Percentiles rank a stretch among this genome's conserved stretches.
Conservation (phyloP, 2,329 filamentous ascomycete species). For the Neopestalotiopsis sp. region DNA sequence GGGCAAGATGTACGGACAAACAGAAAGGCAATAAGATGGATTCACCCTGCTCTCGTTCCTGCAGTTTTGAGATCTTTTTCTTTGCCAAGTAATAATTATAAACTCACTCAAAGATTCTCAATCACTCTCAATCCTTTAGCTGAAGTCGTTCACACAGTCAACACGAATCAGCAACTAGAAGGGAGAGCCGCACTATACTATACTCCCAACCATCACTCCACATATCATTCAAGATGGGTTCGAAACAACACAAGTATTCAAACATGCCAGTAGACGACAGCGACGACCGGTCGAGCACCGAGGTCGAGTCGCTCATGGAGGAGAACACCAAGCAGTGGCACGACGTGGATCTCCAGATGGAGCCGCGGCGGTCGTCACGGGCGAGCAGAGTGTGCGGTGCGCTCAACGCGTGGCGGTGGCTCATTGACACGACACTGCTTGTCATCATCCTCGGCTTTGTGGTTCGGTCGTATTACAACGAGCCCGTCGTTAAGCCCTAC, state of each 20-base stretch:
- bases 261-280: slow-evolving; percentile 38
- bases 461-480: slow-evolving; percentile 33
- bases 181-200: background rate
- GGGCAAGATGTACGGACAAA: background rate
- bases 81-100: background rate
- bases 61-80: background rate
- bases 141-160: background rate
- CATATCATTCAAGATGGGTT: slow-evolving; percentile 26
- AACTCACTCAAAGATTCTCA: slow-evolving; percentile 7
- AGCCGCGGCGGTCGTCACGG: slow-evolving; percentile 27
- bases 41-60: background rate
- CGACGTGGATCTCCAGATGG: slow-evolving; percentile 30
- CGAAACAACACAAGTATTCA: slow-evolving; percentile 35
- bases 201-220: background rate
- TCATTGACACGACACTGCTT: slow-evolving; percentile 43
- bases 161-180: background rate
- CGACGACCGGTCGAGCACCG: slow-evolving; percentile 43
- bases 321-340: slow-evolving; percentile 40
- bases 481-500: slow-evolving; percentile 26
- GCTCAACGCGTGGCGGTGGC: slow-evolving; percentile 41
- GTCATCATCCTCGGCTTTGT: slow-evolving; percentile 43
- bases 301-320: slow-evolving; percentile 47
- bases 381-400: slow-evolving; percentile 27
- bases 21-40: slow-evolving; percentile 12
- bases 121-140: background rate